Evolutionary conservation across 768 basidiomycete species (phyloP), one percentile per base, ranked within the genome.

Genomic region (Hygrocybe punicea): DNA sequence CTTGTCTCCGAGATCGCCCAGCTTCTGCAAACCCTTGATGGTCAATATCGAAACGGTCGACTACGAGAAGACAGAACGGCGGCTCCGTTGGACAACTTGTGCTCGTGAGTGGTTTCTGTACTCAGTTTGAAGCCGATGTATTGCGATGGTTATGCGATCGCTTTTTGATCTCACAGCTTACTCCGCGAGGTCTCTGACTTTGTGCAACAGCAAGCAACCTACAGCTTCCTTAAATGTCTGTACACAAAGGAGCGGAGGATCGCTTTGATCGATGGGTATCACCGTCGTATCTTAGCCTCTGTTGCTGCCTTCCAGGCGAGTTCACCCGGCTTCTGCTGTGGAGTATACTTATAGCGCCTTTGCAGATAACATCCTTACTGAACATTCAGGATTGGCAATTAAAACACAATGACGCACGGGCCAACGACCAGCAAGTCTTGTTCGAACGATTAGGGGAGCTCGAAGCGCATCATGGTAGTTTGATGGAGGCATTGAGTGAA

Each of bases 41-140:
- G 1, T 60, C 58, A 49, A 67, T 66, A 45, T 69, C 62, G 34
- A 67, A 69, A 7, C 55, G 59, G n/a, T 3, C 13, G 1, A 11
- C 61, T 61, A 49, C 63, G 59, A 1, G 34, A 51, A 8, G 61
- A 49, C n/a, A 68, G 56, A 3, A 68, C 29, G 29, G 4, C 29
- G 8, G 29, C 29, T 29, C 4, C 29, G 48, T 19, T 25, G 21
- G 2, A 54, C 50, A 0, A 65, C 56, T 5, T 64, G 37, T 23
- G 67, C 65, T 10, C 65, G 58, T 3, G 56, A 48, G 39, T 68
- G 68, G 24, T 68, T 65, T 21, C 64, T 42, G 4, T 65, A 4
- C 29, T 8, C 8, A 8, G 4, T 29, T 29, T 29, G 29, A 4
- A 29, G 29, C 29, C 29, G 29, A 29, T 29, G 29, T 29, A 29